These are phyloP conservation scores for Cystobasidium ongulense DNA, from an alignment of 768 basidiomycete genomes.

Conservation along the genomic window DNA sequence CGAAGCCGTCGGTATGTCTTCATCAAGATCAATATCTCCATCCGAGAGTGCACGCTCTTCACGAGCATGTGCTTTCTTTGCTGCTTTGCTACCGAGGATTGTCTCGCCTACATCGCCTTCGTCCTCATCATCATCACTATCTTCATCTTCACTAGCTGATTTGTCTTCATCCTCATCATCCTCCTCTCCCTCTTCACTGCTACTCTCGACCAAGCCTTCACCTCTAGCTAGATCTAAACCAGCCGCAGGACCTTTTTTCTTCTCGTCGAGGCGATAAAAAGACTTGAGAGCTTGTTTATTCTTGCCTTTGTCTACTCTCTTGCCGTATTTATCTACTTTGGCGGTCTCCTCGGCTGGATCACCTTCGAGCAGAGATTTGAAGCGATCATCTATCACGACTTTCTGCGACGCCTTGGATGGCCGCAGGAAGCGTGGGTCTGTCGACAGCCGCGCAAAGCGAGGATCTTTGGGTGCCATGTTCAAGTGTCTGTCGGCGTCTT, in stretches of 20 bases:
- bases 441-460: slow-evolving; percentile 75
- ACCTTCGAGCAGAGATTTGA: slow-evolving; percentile 61
- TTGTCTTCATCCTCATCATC: slow-evolving; percentile 43
- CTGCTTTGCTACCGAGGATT: slow-evolving; percentile 16
- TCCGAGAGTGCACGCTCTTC: neutral
- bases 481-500: neutral
- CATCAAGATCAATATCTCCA: slow-evolving; percentile 62
- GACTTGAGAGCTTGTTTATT: slow-evolving; percentile 47
- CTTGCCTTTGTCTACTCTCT: slow-evolving; percentile 44
- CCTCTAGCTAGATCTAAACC: slow-evolving; percentile 75
- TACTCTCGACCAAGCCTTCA: slow-evolving; percentile 75
- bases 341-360: slow-evolving; percentile 24
- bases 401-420: slow-evolving; percentile 60
- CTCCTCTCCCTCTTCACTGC: slow-evolving; percentile 52
- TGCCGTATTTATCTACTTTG: slow-evolving; percentile 49
- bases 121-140: slow-evolving; percentile 48
- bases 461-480: slow-evolving; percentile 51
- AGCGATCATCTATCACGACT: slow-evolving; percentile 83
- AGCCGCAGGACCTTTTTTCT: neutral
- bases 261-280: slow-evolving; percentile 46
- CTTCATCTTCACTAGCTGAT: slow-evolving; percentile 50
- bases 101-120: slow-evolving; percentile 47
- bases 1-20: slow-evolving; percentile 51
- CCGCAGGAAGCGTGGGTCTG: slow-evolving; percentile 85
- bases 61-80: neutral